A percentile compares a stretch with the other conserved stretches of the same genome.
Conservation (phyloP, 148 eudicot species). For the Fagopyrum tataricum region DNA sequence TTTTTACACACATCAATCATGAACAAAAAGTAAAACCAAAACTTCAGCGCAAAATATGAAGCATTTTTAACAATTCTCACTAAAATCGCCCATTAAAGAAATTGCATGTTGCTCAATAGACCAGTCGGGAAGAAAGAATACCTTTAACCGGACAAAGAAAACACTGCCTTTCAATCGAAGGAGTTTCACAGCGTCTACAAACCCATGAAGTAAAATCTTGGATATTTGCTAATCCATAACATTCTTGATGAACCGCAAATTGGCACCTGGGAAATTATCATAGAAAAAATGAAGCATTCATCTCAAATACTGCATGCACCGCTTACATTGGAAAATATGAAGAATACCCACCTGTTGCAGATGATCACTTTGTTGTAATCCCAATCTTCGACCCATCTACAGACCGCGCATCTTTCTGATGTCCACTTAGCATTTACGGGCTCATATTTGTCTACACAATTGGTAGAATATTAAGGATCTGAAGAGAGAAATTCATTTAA, state of each 20-base stretch:
- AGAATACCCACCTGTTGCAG: slow-evolving; percentile 71
- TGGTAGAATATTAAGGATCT: background rate
- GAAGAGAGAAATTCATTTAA: background rate
- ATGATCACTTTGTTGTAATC: slow-evolving; percentile 85
- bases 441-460: slow-evolving; percentile 48
- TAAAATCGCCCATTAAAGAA: no score
- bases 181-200: slow-evolving; percentile 86
- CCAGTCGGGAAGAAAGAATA: background rate
- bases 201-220: slow-evolving; percentile 89
- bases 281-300: background rate
- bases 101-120: slow-evolving; percentile 14
- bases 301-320: slow-evolving; percentile 5
- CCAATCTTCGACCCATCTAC: slow-evolving; percentile 95
- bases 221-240: slow-evolving; percentile 62
- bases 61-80: background rate
- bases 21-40: no score
- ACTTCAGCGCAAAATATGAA: no score
- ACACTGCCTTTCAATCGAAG: slow-evolving; percentile 63
- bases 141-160: slow-evolving; percentile 99
- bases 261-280: slow-evolving; percentile 57
- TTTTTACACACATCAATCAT: no score
- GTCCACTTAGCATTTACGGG: slow-evolving; percentile 84
- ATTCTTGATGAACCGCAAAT: slow-evolving; percentile 98
- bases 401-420: slow-evolving; percentile 88
- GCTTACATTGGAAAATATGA: background rate